These are phyloP conservation scores for Pythium brachiatum DNA, from an alignment of 352 stramenopile species.

Conservation along the genomic window DNA sequence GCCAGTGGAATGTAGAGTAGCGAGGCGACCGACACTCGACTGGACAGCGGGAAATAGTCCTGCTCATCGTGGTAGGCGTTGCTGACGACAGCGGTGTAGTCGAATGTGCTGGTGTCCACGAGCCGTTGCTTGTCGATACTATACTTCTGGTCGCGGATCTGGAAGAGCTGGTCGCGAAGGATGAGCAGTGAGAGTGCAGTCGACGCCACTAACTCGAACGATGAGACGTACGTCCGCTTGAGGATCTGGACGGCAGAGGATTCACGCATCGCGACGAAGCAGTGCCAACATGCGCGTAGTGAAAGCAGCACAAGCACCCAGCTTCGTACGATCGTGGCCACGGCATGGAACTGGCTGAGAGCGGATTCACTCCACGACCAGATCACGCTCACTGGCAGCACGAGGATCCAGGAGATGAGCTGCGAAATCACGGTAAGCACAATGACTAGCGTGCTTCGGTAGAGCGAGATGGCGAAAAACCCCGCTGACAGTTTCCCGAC, in stretches of 20 bases:
- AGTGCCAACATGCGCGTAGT: constrained; percentile 40
- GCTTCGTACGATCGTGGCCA: constrained; percentile 36
- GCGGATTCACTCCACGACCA: constrained; percentile 28
- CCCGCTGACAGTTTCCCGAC: constrained; percentile 29
- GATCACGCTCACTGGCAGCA: constrained; percentile 37
- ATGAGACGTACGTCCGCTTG: constrained; percentile 32
- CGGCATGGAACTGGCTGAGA: constrained; percentile 26
- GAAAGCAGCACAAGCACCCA: constrained; percentile 36
- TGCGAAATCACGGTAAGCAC: constrained; percentile 36
- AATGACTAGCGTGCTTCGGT: constrained; percentile 35
- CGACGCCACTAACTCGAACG: constrained; percentile 27
- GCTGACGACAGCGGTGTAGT: constrained; percentile 6
- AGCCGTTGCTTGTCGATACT: constrained; percentile 20
- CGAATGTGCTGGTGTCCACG: constrained; percentile 18
- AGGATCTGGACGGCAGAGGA: constrained; percentile 23
- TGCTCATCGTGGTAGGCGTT: constrained; percentile 27
- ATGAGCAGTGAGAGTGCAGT: constrained; percentile 4
- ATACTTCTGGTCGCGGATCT: constrained; percentile 27
- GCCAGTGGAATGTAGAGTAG: constrained; percentile 18
- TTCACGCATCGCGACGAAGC: constrained; percentile 30
- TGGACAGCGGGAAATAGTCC: constrained; percentile 21
- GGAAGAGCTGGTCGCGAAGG: constrained; percentile 10
- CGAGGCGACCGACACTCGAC: constrained; percentile 13
- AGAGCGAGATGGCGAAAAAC: constrained; percentile 25
- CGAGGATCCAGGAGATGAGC: constrained; percentile 47